Percentiles rank a stretch among this genome's conserved stretches.
phyloP scores from a whole-genome alignment of 345 rosid species.

The Nasturtium officinale region DNA sequence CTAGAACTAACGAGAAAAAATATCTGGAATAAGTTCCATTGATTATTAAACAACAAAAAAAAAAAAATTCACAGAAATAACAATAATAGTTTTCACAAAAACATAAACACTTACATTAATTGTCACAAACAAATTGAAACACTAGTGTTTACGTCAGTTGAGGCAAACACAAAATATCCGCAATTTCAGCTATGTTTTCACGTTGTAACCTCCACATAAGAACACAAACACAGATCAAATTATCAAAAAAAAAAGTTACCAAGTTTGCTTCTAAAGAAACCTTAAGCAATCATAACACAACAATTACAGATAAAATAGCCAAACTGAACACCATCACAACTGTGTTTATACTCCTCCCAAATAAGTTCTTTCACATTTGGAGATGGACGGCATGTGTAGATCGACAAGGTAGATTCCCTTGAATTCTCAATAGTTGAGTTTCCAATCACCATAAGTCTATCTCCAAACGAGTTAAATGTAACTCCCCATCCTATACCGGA shows the following conservation, averaged over 20 bases:
- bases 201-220: neutral
- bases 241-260: neutral
- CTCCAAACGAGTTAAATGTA: conserved; percentile 51
- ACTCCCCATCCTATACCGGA: conserved; percentile 31
- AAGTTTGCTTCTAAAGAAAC: neutral
- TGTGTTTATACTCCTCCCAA: conserved; percentile 45
- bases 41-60: too few species aligned
- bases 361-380: conserved; percentile 42
- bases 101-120: neutral
- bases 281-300: conserved; percentile 64
- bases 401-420: conserved; percentile 46
- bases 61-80: too few species aligned
- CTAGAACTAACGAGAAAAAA: too few species aligned
- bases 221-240: neutral
- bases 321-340: conserved; percentile 33
- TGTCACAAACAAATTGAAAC: neutral
- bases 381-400: conserved; percentile 60
- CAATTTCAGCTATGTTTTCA: neutral
- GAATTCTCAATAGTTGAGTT: conserved; percentile 34
- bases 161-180: neutral
- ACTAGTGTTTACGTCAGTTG: neutral
- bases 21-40: too few species aligned
- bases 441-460: conserved; percentile 66
- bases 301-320: conserved; percentile 65
- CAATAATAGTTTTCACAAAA: neutral